Conservation (phyloP, 495 filamentous ascomycete species). For the Penicillium herquei region DNA sequence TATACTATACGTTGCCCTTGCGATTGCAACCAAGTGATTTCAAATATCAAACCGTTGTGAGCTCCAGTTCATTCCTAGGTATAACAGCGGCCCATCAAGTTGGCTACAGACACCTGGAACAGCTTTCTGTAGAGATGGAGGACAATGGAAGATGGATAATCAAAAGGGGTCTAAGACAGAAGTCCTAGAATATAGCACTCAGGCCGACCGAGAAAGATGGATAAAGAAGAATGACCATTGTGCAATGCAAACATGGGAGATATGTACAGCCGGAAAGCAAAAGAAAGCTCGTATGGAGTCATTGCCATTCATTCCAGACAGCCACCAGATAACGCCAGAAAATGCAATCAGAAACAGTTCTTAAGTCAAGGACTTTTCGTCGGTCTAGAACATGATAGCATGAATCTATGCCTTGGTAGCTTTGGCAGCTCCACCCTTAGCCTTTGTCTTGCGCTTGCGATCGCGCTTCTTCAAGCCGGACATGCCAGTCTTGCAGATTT, state of each 20-base stretch:
- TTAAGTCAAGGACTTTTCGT: neutral
- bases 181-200: constrained; percentile 12
- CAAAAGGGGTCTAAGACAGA: too few species aligned
- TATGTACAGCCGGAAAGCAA: constrained; percentile 21
- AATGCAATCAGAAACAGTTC: constrained; percentile 20
- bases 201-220: neutral
- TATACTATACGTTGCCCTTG: too few species aligned
- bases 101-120: too few species aligned
- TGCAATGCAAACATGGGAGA: constrained; percentile 9
- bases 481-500: constrained; percentile 89
- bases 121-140: neutral
- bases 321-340: constrained; percentile 21
- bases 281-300: constrained; percentile 14
- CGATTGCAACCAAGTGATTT: too few species aligned
- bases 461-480: constrained; percentile 87
- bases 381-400: neutral
- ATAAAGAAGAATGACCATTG: constrained; percentile 2
- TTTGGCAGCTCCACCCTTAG: constrained; percentile 58
- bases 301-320: constrained; percentile 9
- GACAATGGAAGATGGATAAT: neutral
- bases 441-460: constrained; percentile 69
- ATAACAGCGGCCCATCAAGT: too few species aligned
- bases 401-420: constrained; percentile 38
- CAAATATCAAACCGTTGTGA: too few species aligned
- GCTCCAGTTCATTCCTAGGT: too few species aligned